Base-by-base conservation (phyloP, 2,329 filamentous ascomycete species). In the Lasiodiplodia citricola region DNA sequence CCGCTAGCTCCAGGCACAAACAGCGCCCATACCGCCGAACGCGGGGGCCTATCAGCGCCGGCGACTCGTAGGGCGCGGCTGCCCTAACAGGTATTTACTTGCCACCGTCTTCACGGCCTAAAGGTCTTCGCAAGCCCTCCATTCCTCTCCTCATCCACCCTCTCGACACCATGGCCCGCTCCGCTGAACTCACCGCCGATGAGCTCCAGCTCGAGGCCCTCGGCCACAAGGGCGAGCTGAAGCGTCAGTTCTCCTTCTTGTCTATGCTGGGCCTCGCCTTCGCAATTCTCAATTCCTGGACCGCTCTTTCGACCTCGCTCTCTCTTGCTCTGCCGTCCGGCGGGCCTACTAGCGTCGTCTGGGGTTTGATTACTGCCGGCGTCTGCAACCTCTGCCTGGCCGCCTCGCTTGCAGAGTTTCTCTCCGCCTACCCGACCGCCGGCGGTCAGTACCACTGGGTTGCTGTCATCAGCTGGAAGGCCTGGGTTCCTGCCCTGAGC, bases 301-400 rank as follows among this genome's bases (percentile, higher is more conserved):
- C 87, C 2, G 87, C 87, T 18, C 79, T 89, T 8, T 86, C 86
- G 2, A 83, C 87, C 1, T 88, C 86, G 67, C 77, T 90, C 56
- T 85, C 83, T 3, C 80, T 90, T 5, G 87, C 88, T 23, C 82
- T 94, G 38, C 90, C 91, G 0, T 91, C 88, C 16, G 92, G 92
- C 52, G 92, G 92, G 0, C 86, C 89, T 23, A 88, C 87, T 8
- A 86, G 89, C 69, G 90, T 94, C 51, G 86, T 94, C 69, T 94
- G 92, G 91, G 92, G 91, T 3, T 74, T 85, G 5, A 74, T 87
- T 14, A 84, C 83, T 2, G 82, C 83, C 7, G 83, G 79, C 2
- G 70, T 92, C 57, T 92, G 90, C 81, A 93, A 92, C 73, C 75
- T 92, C 11, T 91, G 88, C 72, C 84, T 92, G 47, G 89, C 91